These are phyloP conservation scores for Cryphonectria radicalis DNA, from an alignment of 2,329 filamentous ascomycete species.

Conservation along the genomic window DNA sequence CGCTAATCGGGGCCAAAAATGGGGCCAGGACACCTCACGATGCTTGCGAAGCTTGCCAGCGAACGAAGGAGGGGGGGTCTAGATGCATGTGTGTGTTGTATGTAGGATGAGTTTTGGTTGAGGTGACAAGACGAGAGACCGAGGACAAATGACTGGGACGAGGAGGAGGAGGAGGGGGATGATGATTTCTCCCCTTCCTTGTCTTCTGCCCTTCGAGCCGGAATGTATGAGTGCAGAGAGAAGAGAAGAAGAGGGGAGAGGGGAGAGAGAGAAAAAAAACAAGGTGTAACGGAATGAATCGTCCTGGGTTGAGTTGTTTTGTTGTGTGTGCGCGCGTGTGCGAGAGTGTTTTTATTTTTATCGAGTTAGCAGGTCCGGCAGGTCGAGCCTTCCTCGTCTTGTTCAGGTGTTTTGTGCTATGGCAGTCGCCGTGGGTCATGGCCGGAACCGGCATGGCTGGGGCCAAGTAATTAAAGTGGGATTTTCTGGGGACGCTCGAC, in stretches of 20 bases:
- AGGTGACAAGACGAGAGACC: not conserved
- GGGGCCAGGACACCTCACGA: slow-evolving; percentile 13
- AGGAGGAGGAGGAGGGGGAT: not conserved
- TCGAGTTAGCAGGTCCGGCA: not conserved
- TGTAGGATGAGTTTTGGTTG: not conserved
- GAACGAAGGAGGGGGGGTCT: not conserved
- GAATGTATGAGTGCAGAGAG: too few species aligned
- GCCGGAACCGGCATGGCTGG: slow-evolving; percentile 27
- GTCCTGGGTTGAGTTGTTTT: not conserved
- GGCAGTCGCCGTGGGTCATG: not conserved
- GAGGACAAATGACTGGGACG: not conserved
- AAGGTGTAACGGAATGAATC: not conserved
- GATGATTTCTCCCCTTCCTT: too few species aligned
- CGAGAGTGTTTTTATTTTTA: not conserved
- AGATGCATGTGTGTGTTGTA: not conserved
- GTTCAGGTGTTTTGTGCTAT: not conserved
- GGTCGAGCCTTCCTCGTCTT: not conserved
- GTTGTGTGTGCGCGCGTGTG: not conserved
- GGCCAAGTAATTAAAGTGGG: slow-evolving; percentile 20
- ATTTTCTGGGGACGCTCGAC: not conserved
- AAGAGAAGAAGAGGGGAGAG: too few species aligned
- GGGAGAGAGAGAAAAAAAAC: not conserved
- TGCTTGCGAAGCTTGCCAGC: slow-evolving; percentile 3
- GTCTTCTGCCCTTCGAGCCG: too few species aligned
- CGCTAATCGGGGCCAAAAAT: slow-evolving; percentile 22